Percentiles rank a stretch among this genome's conserved stretches.
Conservation (phyloP, 805 yeast genomes). For the Phaffomyces thermotolerans region DNA sequence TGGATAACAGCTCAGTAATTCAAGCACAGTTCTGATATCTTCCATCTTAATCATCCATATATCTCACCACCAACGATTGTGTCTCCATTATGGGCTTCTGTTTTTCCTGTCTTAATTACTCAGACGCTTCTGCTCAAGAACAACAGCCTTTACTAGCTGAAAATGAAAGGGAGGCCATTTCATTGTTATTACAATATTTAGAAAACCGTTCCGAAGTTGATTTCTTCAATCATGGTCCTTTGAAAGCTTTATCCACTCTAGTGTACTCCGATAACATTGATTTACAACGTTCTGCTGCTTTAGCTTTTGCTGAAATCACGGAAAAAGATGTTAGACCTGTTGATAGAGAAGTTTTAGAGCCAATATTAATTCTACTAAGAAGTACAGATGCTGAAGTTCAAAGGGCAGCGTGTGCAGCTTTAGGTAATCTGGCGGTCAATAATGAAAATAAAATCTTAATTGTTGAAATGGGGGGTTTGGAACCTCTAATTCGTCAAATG, state of each 20-base stretch:
- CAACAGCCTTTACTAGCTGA: conserved; percentile 86
- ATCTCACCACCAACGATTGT: too few relatives aligned
- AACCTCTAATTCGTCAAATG: conserved; percentile 96
- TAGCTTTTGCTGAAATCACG: conserved; percentile 97
- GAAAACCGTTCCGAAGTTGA: conserved; percentile 87
- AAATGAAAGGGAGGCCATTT: conserved; percentile 93
- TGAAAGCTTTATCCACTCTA: conserved; percentile 82
- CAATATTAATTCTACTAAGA: conserved; percentile 81
- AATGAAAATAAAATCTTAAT: conserved; percentile 88
- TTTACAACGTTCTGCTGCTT: conserved; percentile 92
- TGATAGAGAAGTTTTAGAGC: conserved; percentile 85
- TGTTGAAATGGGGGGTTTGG: conserved; percentile 97
- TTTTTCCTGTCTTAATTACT: conserved; percentile 34
- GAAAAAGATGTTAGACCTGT: conserved; percentile 93
- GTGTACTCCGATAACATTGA: conserved; percentile 94
- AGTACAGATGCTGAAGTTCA: conserved; percentile 90
- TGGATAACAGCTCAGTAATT: too few relatives aligned
- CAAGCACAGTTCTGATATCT: too few relatives aligned
- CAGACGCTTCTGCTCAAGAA: conserved; percentile 18
- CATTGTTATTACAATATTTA: conserved; percentile 78
- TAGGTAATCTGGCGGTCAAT: conserved; percentile 97
- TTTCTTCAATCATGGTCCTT: conserved; percentile 77
- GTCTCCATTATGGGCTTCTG: conserved; percentile 40
- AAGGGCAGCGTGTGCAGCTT: conserved; percentile 97
- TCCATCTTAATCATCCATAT: too few relatives aligned